Percentiles rank a stretch among this genome's conserved stretches.
Conservation (phyloP, 2,329 filamentous ascomycete species). For the Alternaria viburni region DNA sequence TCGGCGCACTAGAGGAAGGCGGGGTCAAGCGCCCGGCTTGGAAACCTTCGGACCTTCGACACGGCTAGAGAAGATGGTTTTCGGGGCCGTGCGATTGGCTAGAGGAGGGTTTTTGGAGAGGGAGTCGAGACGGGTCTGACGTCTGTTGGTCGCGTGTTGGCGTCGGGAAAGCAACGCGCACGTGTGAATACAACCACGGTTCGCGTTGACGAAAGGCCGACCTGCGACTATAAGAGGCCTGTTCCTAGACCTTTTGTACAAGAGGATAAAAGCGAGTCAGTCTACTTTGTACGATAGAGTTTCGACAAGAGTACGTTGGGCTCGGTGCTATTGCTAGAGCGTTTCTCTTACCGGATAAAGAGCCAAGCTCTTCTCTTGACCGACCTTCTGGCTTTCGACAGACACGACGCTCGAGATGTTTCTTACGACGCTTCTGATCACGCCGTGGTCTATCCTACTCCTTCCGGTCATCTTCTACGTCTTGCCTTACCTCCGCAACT, state of each 20-base stretch:
- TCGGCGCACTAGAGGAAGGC: constrained; percentile 28
- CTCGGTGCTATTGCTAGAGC: background rate
- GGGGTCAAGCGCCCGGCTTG: constrained; percentile 22
- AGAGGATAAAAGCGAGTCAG: background rate
- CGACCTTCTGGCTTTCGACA: background rate
- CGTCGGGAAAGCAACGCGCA: constrained; percentile 13
- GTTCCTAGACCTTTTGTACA: background rate
- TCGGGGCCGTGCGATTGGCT: constrained; percentile 19
- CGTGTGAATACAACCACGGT: background rate
- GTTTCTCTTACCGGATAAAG: background rate
- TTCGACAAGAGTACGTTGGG: background rate
- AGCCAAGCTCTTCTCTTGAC: background rate
- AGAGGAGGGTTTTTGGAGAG: background rate
- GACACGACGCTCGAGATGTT: constrained; percentile 31
- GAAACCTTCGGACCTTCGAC: constrained; percentile 21
- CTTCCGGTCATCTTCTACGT: constrained; percentile 62
- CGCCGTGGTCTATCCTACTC: constrained; percentile 56
- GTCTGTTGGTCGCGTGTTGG: constrained; percentile 16
- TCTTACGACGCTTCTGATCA: constrained; percentile 48
- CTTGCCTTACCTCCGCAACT: constrained; percentile 66
- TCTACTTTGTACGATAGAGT: background rate
- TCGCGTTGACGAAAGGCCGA: background rate
- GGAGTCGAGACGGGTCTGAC: constrained; percentile 7
- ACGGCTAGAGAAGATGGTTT: constrained; percentile 23
- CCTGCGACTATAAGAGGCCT: constrained; percentile 7